phyloP scores from a whole-genome alignment of 2,329 filamentous ascomycete genomes.

The Fusarium abutilonis region DNA sequence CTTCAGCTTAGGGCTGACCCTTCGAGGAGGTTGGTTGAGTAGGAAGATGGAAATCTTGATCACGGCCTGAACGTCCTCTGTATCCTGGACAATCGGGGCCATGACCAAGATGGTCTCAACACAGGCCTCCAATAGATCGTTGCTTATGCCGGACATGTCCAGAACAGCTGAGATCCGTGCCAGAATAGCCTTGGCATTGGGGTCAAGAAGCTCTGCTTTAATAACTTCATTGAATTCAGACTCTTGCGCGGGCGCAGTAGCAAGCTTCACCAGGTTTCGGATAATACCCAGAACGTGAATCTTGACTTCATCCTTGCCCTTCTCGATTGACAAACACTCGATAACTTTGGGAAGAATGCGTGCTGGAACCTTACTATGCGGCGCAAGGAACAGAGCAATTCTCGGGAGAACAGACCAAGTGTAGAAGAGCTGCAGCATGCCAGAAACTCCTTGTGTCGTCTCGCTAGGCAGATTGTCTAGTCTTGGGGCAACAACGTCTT shows the following conservation, averaged over 20 bases:
- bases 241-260: conserved; percentile 63
- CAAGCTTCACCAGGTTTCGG: conserved; percentile 71
- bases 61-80: conserved; percentile 77
- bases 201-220: conserved; percentile 64
- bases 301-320: conserved; percentile 87
- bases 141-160: conserved; percentile 68
- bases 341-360: conserved; percentile 77
- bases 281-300: conserved; percentile 82
- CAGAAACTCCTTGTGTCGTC: conserved; percentile 89
- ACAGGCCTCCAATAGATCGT: conserved; percentile 79
- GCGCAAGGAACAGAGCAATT: conserved; percentile 72
- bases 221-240: conserved; percentile 67
- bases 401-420: conserved; percentile 78
- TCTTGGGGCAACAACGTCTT: conserved; percentile 79
- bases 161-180: conserved; percentile 75
- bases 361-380: conserved; percentile 56
- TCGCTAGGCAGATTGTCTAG: conserved; percentile 82
- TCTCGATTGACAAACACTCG: conserved; percentile 75
- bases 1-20: conserved; percentile 86
- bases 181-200: conserved; percentile 68
- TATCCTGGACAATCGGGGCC: conserved; percentile 73
- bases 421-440: conserved; percentile 79
- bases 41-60: conserved; percentile 83
- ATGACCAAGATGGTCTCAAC: conserved; percentile 83
- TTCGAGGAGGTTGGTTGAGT: conserved; percentile 83